phyloP scores from a whole-genome alignment of 2,329 filamentous ascomycete genomes.

The Talaromyces amestolkiae region DNA sequence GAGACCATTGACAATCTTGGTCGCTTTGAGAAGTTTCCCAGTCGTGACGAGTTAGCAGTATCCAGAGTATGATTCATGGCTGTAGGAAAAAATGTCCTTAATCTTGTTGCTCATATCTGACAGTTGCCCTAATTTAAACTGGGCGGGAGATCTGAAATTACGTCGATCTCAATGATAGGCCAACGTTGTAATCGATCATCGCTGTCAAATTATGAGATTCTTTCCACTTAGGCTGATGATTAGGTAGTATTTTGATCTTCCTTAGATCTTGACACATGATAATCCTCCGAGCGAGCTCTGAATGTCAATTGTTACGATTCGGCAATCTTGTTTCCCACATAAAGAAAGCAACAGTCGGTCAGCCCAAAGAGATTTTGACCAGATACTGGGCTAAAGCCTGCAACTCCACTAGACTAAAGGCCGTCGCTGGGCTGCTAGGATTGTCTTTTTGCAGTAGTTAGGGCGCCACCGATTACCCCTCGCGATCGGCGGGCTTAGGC shows the following conservation, averaged over 20 bases:
- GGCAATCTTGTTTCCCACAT: background rate
- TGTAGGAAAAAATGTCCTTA: background rate
- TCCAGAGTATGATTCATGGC: background rate
- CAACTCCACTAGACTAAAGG: background rate
- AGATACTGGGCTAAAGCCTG: background rate
- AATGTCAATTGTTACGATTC: background rate
- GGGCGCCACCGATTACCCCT: slow-evolving; percentile 5
- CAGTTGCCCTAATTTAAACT: background rate
- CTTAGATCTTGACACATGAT: background rate
- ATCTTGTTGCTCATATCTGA: background rate
- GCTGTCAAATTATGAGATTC: slow-evolving; percentile 13
- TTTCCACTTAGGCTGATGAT: background rate
- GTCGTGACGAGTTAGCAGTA: background rate
- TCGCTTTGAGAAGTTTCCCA: background rate
- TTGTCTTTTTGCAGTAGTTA: background rate
- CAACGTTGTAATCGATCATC: slow-evolving; percentile 15
- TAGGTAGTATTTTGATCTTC: background rate
- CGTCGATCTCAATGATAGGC: background rate
- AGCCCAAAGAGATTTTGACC: background rate
- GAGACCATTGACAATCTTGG: background rate
- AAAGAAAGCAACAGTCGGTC: background rate
- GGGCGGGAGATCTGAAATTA: background rate
- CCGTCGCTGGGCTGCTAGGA: background rate
- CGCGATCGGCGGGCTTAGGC: slow-evolving; percentile 7
- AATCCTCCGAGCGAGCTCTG: background rate